Base-by-base conservation (phyloP, 345 rosid species). In the Barbarea vulgaris region DNA sequence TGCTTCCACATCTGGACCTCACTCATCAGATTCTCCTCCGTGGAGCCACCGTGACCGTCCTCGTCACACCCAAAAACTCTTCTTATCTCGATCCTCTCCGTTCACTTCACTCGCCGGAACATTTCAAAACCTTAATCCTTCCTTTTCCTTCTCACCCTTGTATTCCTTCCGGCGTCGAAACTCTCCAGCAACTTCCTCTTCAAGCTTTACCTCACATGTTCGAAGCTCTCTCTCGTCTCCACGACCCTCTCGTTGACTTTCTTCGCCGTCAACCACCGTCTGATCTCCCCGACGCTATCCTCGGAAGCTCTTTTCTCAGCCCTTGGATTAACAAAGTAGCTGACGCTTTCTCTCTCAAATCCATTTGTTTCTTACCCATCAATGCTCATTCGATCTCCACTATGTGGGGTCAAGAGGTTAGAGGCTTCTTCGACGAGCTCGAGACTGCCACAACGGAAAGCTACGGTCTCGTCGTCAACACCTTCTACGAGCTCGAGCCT, bases 1-100 rank as follows among this genome's bases (percentile, higher is more conserved):
- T 91, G 61, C 83, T 88, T 69, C 88, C 94, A 46, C 85, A 88
- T 70, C 84, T 88, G 34, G 97, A 88, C 68, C 87, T 91, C 75
- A 76, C 92, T 59, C 78, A 80, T 63, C 79, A 77, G 4, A 68
- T 88, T 4, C 79, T 78, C 78, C 21, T 24, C 79, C 86, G 83
- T 46, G 85, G 89, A 78, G 69, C 81, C 60, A 74, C 79, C 27
- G 63, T 87, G 44, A 72, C 69, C 4, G 59, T 72, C 22, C 86
- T 91, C 50, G 53, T 87, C 3, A 86, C 88, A 24, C 85, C 88
- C 2, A 19, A 65, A 24, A 86, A 64, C 77, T 79, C 71, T 18
- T 68, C 80, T 37, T 74, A 81, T 61, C 85, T 91, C 24, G 64
- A 76, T 7, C 76, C 85, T 0, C 82, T 86, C 47, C 79, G 67